Conservation (phyloP, 2,329 filamentous ascomycete species). For the Apiospora pterosperma region DNA sequence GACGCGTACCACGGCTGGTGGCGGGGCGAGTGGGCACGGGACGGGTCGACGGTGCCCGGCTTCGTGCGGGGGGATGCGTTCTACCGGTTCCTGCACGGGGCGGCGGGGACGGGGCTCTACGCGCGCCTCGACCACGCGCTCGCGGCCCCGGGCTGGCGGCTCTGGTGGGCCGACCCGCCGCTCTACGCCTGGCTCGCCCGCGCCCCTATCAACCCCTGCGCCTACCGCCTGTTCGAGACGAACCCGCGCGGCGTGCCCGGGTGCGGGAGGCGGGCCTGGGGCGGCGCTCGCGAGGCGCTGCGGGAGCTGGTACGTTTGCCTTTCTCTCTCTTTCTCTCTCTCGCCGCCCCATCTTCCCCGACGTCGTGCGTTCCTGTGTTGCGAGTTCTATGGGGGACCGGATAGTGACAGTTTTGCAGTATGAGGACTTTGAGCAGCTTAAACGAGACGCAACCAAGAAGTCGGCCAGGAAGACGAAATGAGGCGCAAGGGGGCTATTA, state of each 20-base stretch:
- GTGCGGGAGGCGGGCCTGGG: constrained; percentile 20
- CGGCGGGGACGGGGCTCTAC: constrained; percentile 23
- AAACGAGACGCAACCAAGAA: background rate
- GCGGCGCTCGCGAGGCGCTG: constrained; percentile 17
- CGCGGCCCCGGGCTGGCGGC: constrained; percentile 16
- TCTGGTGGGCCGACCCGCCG: constrained; percentile 21
- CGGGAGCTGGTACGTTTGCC: constrained; percentile 14
- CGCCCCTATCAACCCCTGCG: constrained; percentile 21
- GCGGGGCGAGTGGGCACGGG: constrained; percentile 17
- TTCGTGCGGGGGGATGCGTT: constrained; percentile 18
- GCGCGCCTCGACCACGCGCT: constrained; percentile 21
- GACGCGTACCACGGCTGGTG: constrained; percentile 24
- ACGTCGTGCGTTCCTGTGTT: no score
- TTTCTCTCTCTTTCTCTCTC: background rate
- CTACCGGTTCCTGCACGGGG: constrained; percentile 21
- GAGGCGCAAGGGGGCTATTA: background rate
- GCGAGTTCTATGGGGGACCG: background rate
- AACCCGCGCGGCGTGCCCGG: constrained; percentile 21
- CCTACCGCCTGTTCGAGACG: constrained; percentile 24
- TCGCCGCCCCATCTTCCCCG: no score
- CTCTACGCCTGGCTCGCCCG: constrained; percentile 19
- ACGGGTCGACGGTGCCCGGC: constrained; percentile 17
- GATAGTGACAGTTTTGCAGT: no score
- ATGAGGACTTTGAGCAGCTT: background rate
- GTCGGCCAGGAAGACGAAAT: background rate